Conservation (phyloP, 1,284 basidiomycete genomes). For the Heterobasidion occidentale region DNA sequence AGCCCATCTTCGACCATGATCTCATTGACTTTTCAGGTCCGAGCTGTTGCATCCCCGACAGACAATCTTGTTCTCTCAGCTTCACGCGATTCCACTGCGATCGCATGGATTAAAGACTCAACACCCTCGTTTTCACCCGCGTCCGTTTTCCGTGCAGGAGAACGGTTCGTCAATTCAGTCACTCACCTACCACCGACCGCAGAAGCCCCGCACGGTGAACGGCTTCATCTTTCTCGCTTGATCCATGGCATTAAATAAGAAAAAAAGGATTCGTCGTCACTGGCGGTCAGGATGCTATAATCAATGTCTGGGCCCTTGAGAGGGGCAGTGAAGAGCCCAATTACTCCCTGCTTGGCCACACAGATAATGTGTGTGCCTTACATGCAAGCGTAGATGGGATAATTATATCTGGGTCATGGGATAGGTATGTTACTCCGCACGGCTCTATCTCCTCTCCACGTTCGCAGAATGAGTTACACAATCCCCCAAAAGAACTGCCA, state of each 20-base stretch:
- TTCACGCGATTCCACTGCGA: constrained; percentile 85
- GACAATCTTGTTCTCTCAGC: constrained; percentile 75
- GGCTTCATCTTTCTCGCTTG: background rate
- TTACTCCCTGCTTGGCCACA: constrained; percentile 83
- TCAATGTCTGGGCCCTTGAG: constrained; percentile 72
- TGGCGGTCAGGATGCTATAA: constrained; percentile 79
- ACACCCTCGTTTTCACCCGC: constrained; percentile 43
- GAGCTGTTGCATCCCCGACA: constrained; percentile 63
- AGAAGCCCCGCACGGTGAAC: constrained; percentile 62
- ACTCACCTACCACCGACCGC: constrained; percentile 62
- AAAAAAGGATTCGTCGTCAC: constrained; percentile 71
- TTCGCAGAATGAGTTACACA: background rate
- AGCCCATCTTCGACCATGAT: constrained; percentile 4
- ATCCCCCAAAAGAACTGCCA: constrained; percentile 63
- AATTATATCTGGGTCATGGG: constrained; percentile 96
- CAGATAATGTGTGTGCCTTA: constrained; percentile 86
- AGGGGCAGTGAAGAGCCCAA: constrained; percentile 57
- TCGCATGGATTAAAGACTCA: constrained; percentile 69
- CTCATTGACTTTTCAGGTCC: constrained; percentile 46
- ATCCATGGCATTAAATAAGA: constrained; percentile 4
- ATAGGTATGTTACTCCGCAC: constrained; percentile 53
- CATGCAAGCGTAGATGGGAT: constrained; percentile 61
- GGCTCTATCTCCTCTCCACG: background rate
- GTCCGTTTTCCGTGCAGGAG: constrained; percentile 56
- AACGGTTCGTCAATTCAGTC: constrained; percentile 78